A percentile compares a stretch with the other conserved stretches of the same genome.
phyloP scores from a whole-genome alignment of 108 stramenopile genomes.

The Cyclotella sp. region DNA sequence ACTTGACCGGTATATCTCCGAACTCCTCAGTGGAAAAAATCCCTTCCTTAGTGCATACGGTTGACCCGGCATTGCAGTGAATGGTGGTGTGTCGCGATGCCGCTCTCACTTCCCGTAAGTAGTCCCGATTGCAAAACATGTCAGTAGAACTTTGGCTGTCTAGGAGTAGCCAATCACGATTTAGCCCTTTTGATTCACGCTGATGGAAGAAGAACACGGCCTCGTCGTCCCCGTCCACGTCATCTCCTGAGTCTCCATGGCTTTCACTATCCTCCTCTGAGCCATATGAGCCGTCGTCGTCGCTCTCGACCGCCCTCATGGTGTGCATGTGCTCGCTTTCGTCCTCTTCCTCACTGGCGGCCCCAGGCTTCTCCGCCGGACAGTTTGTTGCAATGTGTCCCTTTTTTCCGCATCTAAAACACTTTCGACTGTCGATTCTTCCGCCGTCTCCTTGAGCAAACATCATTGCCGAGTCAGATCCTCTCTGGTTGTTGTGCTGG shows the following conservation, averaged over 20 bases:
- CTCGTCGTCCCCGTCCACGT: too few species aligned
- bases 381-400: too few species aligned
- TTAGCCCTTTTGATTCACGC: too few species aligned
- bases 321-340: too few species aligned
- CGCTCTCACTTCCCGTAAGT: not conserved
- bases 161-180: not conserved
- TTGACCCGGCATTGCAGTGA: too few species aligned
- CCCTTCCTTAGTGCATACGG: too few species aligned
- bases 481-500: not conserved
- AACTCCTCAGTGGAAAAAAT: too few species aligned
- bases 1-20: too few species aligned
- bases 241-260: not conserved
- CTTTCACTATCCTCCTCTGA: not conserved
- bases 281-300: not conserved
- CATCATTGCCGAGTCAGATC: not conserved
- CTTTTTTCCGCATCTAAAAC: not conserved
- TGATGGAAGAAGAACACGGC: too few species aligned
- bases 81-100: not conserved
- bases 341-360: not conserved
- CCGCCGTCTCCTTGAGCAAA: too few species aligned
- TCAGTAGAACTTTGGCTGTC: constrained; percentile 1
- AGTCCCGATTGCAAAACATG: not conserved
- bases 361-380: not conserved
- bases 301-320: not conserved
- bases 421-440: not conserved